Evolutionary conservation across 345 rosid genomes (phyloP).

Genomic region (Citrus unshiu): DNA sequence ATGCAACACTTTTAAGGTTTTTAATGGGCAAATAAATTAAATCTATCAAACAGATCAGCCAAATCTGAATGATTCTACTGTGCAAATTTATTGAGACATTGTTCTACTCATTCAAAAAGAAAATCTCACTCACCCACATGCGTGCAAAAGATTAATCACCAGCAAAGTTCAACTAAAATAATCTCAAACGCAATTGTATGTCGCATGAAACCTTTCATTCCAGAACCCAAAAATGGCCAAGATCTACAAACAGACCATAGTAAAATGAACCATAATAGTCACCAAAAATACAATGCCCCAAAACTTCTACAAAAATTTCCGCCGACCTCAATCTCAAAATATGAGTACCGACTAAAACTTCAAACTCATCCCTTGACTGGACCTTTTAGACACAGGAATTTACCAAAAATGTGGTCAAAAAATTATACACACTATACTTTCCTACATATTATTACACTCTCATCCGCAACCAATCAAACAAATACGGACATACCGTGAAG

Average conservation of each 20-base stretch:
- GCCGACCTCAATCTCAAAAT: constrained; percentile 11
- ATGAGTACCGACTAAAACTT: background rate
- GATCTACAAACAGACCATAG: background rate
- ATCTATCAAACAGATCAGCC: too few relatives aligned
- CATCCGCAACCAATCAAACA: constrained; percentile 10
- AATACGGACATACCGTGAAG: background rate
- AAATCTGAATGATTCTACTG: too few relatives aligned
- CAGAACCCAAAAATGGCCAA: background rate
- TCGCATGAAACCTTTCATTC: background rate
- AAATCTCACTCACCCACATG: background rate
- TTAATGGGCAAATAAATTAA: too few relatives aligned
- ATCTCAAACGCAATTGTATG: background rate
- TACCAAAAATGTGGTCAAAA: background rate
- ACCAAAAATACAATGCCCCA: constrained; percentile 7
- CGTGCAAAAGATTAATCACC: background rate
- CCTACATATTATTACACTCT: background rate
- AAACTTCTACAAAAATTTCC: constrained; percentile 10
- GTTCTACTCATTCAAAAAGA: too few relatives aligned
- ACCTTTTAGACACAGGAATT: constrained; percentile 3
- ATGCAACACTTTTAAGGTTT: too few relatives aligned
- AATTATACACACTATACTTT: constrained; percentile 6
- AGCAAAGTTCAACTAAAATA: background rate
- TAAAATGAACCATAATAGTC: background rate
- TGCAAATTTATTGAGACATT: too few relatives aligned
- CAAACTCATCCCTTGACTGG: background rate